Evolutionary conservation across 805 yeast species (phyloP), one percentile per base, ranked within the genome.

Genomic region (Candida suzukii): DNA sequence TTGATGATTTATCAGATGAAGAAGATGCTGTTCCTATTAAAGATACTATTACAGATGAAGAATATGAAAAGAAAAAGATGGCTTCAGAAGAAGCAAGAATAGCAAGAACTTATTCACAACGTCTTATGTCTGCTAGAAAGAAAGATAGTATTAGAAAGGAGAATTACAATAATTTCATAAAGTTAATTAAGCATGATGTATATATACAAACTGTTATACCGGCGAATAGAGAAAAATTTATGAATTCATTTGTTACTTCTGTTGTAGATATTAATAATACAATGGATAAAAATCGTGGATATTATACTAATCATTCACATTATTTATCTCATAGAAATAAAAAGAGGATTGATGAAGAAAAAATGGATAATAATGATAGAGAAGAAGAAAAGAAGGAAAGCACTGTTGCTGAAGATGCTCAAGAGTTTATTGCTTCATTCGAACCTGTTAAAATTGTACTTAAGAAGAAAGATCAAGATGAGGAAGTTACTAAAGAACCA

Each of bases 241-340:
- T 61, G 14, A 47, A 43, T 16, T 55, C 48, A 4, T 64, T 63
- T 52, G 66, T 63, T 3, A 37, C 45, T 12, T 45, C 42, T 20
- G 42, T 61, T 16, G 37, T 21, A 3, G 52, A 51, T 34, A 26
- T 35, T 3, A 42, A 50, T 3, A 64, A 64, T 49, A 63, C 56
- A 36, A 60, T 64, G 29, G 68, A 64, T 46, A 37, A 46, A 9
- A 63, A 52, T 36, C 51, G 56, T 36, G 48, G 37, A 24, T 73
- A 73, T 46, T 67, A 63, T 46, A 52, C 56, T 2, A 66, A 71
- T 42, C 74, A 70, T 43, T 52, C 68, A 19, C 70, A 67, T 39
- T 76, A 74, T 45, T 43, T 69, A 17, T 66, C 67, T 13, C 47
- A 52, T 32, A 56, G 82, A 46, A 54, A 57, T 17, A 53, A 56